Evolutionary conservation across 805 yeast species (phyloP), one percentile per base, ranked within the genome.

Genomic region (Jamesozyma piceae): DNA sequence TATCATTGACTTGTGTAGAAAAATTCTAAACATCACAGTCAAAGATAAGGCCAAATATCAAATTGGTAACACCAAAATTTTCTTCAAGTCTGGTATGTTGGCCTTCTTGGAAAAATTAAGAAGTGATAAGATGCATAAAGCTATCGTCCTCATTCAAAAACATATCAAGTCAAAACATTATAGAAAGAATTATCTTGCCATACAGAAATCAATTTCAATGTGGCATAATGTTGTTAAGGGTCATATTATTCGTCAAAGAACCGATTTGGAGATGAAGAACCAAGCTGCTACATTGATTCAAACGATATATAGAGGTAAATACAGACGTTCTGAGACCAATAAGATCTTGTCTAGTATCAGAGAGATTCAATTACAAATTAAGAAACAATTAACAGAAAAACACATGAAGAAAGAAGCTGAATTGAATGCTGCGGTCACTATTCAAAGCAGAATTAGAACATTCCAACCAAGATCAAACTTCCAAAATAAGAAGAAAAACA

Each of bases 41-140:
- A 74, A 79, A 21, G 84, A 78, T 58, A 72, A 71, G 30, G 66
- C 69, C 42, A 83, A 84, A 55, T 89, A 82, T 62, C 96, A 89
- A 65, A 72, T 85, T 46, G 98, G 98, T 67, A 78, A 85, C 58
- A 83, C 95, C 34, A 90, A 90, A 67, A 87, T 90, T 44, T 90
- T 90, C 68, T 86, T 90, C 69, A 82, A 95, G 56, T 96, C 97
- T 26, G 98, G 98, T 60, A 84, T 90, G 82, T 71, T 90, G 62
- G 97, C 97, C 3, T 79, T 78, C 49, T 72, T 90, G 53, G 98
- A 90, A 65, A 86, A 86, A 53, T 66, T 82, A 57, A 78, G 97
- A 63, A 68, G 88, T 27, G 84, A 82, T 48, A 85, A 88, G 55
- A 74, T 88, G 51, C 75, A 75, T 56, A 73, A 68, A 41, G 80